Conservation (phyloP, 2,329 filamentous ascomycete genomes). For the Amylocarpus encephaloides region DNA sequence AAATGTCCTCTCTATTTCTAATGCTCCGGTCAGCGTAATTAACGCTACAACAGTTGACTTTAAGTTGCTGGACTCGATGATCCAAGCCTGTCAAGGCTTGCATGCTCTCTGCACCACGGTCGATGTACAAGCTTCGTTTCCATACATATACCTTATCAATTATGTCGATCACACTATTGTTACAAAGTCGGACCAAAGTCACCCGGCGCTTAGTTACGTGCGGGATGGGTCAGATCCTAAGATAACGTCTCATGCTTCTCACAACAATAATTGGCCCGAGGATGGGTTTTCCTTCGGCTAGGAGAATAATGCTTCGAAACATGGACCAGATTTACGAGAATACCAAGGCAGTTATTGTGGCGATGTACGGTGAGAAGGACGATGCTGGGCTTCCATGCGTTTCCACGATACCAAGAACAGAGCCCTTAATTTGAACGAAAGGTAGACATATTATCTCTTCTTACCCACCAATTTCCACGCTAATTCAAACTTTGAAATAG, state of each 20-base stretch:
- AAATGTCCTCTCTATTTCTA: not conserved
- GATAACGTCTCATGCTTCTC: not conserved
- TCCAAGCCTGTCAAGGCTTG: not conserved
- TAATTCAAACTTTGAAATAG: conserved; percentile 9
- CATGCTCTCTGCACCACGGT: not conserved
- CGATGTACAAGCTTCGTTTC: not conserved
- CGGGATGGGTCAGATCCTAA: not conserved
- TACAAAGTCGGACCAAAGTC: not conserved
- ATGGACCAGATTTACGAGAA: conserved; percentile 10
- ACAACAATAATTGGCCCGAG: not conserved
- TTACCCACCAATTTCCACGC: not conserved
- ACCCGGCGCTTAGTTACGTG: not conserved
- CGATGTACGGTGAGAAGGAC: not conserved
- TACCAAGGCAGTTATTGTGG: conserved; percentile 4
- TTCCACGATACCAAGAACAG: not conserved
- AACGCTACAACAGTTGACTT: not conserved
- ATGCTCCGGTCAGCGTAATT: not conserved
- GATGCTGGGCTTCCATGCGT: not conserved
- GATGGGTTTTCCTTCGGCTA: not conserved
- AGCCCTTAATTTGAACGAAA: not conserved
- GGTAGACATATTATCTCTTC: not conserved
- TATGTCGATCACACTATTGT: not conserved
- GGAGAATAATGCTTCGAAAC: not conserved
- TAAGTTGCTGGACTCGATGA: not conserved
- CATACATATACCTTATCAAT: not conserved